phyloP scores from a whole-genome alignment of 768 basidiomycete genomes.

The Hirschioporus abietinus region DNA sequence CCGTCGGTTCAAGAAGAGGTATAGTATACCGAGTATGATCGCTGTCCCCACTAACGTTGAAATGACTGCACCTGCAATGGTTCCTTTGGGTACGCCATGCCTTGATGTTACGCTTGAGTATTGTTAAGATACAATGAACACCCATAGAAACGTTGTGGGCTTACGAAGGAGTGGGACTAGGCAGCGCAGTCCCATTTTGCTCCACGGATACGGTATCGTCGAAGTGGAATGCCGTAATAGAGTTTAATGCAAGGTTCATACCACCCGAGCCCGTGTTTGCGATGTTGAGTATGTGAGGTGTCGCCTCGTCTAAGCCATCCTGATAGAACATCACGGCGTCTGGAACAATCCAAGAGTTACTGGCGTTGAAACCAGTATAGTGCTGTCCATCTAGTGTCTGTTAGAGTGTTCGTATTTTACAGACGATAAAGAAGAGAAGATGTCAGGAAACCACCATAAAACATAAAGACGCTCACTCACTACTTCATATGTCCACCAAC shows the following conservation, averaged over 20 bases:
- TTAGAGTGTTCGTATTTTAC: not conserved
- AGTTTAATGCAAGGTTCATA: not conserved
- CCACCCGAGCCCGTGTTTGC: slow-evolving; percentile 5
- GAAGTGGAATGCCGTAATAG: not conserved
- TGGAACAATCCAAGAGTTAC: slow-evolving; percentile 21
- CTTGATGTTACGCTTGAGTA: not conserved
- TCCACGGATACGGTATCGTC: not conserved
- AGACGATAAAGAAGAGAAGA: not conserved
- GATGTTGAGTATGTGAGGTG: slow-evolving; percentile 11
- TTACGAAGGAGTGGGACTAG: not conserved
- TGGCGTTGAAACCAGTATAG: slow-evolving; percentile 10
- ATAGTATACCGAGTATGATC: not conserved
- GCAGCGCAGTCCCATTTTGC: not conserved
- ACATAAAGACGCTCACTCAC: slow-evolving; percentile 11
- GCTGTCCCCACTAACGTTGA: not conserved
- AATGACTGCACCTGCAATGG: not conserved
- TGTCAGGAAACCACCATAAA: not conserved
- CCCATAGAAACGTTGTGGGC: not conserved
- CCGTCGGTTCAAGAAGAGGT: not conserved
- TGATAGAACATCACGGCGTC: slow-evolving; percentile 15
- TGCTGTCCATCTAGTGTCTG: slow-evolving; percentile 10
- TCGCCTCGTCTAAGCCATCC: slow-evolving; percentile 11
- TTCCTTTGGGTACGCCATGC: not conserved
- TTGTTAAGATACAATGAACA: not conserved
- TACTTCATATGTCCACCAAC: slow-evolving; percentile 22